Conservation (phyloP, 805 yeast genomes). For the Kuraishia cidri region DNA sequence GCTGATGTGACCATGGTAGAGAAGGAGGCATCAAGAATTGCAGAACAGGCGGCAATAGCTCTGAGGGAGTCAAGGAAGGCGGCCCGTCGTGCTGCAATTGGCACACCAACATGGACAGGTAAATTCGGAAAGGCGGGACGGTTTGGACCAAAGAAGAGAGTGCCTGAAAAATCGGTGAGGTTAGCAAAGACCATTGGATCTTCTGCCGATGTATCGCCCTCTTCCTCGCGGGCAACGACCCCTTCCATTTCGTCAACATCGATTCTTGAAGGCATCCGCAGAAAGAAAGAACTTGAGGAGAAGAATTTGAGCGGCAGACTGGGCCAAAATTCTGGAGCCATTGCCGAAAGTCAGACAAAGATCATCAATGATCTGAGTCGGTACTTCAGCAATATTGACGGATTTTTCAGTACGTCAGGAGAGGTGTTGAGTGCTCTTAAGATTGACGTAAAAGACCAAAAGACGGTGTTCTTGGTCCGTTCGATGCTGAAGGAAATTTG, state of each 20-base stretch:
- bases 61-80: slow-evolving; percentile 50
- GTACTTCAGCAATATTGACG: slow-evolving; percentile 17
- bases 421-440: slow-evolving; percentile 16
- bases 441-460: slow-evolving; percentile 31
- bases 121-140: slow-evolving; percentile 80
- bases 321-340: neutral
- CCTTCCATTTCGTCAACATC: slow-evolving; percentile 32
- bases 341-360: slow-evolving; percentile 7
- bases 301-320: neutral
- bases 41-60: slow-evolving; percentile 54
- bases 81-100: slow-evolving; percentile 41
- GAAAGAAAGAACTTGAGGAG: slow-evolving; percentile 26
- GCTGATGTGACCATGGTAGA: slow-evolving; percentile 50
- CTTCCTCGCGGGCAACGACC: neutral
- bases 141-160: slow-evolving; percentile 17
- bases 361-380: slow-evolving; percentile 13
- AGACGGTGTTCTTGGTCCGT: slow-evolving; percentile 52
- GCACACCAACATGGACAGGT: slow-evolving; percentile 97
- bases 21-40: slow-evolving; percentile 52
- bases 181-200: neutral
- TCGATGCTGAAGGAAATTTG: slow-evolving; percentile 64
- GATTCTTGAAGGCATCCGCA: slow-evolving; percentile 38
- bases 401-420: slow-evolving; percentile 19
- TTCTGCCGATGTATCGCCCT: neutral
- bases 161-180: slow-evolving; percentile 2